Evolutionary conservation across 129 eudicot species (phyloP).

Genomic region (Centella asiatica): DNA sequence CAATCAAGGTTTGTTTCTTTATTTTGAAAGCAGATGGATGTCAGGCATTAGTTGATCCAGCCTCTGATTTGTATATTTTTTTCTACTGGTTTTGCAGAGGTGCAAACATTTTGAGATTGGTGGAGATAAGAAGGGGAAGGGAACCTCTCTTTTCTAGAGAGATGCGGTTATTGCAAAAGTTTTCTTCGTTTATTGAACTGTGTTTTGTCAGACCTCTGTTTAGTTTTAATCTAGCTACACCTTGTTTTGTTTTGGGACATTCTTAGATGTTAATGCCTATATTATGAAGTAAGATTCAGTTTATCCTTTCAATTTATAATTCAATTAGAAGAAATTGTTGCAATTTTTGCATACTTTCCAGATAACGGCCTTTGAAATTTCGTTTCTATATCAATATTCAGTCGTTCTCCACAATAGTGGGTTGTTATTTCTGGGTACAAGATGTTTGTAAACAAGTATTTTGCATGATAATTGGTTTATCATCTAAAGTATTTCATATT

Average conservation of each 20-base stretch:
- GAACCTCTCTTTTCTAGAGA: slow-evolving; percentile 47
- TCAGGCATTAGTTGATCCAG: not conserved
- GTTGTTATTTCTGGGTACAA: too few relatives aligned
- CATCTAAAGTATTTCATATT: too few relatives aligned
- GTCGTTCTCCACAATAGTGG: too few relatives aligned
- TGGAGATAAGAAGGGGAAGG: slow-evolving; percentile 73
- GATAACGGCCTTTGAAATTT: too few relatives aligned
- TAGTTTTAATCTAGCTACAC: not conserved
- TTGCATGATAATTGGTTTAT: too few relatives aligned
- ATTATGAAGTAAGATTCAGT: too few relatives aligned
- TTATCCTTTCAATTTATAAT: too few relatives aligned
- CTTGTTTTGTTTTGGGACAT: not conserved
- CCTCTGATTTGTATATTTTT: not conserved
- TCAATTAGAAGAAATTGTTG: too few relatives aligned
- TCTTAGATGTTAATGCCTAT: too few relatives aligned
- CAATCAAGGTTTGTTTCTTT: slow-evolving; percentile 34
- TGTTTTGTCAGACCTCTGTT: not conserved
- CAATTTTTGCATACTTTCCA: too few relatives aligned
- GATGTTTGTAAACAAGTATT: too few relatives aligned
- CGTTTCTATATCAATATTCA: too few relatives aligned
- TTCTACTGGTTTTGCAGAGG: slow-evolving; percentile 25
- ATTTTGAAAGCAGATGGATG: not conserved
- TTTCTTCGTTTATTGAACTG: not conserved
- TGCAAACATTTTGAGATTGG: slow-evolving; percentile 71
- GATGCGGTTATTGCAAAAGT: not conserved